Evolutionary conservation across 2,329 filamentous ascomycete species (phyloP).

Genomic region (Penicillium capsulatum): DNA sequence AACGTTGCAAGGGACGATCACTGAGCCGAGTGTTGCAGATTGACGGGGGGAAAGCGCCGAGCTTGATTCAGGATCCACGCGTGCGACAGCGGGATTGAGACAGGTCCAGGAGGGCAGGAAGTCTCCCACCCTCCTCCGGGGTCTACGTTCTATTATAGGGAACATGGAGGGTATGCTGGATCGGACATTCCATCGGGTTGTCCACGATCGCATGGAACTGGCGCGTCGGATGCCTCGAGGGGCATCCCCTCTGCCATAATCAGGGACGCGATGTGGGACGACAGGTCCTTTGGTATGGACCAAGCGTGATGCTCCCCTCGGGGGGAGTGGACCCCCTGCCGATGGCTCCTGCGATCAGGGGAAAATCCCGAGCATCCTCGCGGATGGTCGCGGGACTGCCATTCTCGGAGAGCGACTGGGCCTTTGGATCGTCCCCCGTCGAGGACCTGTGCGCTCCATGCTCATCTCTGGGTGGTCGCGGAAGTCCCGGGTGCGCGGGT

Average conservation of each 20-base stretch:
- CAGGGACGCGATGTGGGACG: constrained; percentile 8
- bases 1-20: constrained; percentile 19
- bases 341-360: too few species aligned
- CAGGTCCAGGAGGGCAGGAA: neutral
- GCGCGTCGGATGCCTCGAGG: constrained; percentile 6
- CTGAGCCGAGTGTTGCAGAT: constrained; percentile 17
- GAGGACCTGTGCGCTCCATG: too few species aligned
- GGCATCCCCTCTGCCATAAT: constrained; percentile 4
- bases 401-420: too few species aligned
- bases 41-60: constrained; percentile 4
- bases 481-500: neutral
- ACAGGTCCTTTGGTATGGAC: constrained; percentile 1
- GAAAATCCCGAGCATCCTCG: too few species aligned
- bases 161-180: constrained; percentile 14
- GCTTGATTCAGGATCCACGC: neutral
- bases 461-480: too few species aligned
- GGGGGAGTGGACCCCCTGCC: neutral
- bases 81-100: neutral
- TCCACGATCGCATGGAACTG: constrained; percentile 14
- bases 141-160: constrained; percentile 23
- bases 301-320: neutral
- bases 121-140: neutral
- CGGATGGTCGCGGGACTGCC: too few species aligned
- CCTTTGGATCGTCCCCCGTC: too few species aligned
- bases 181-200: constrained; percentile 19